These are phyloP conservation scores for Mucor velutinosus DNA, from an alignment of 371 early-diverging fungal species.

Conservation along the genomic window DNA sequence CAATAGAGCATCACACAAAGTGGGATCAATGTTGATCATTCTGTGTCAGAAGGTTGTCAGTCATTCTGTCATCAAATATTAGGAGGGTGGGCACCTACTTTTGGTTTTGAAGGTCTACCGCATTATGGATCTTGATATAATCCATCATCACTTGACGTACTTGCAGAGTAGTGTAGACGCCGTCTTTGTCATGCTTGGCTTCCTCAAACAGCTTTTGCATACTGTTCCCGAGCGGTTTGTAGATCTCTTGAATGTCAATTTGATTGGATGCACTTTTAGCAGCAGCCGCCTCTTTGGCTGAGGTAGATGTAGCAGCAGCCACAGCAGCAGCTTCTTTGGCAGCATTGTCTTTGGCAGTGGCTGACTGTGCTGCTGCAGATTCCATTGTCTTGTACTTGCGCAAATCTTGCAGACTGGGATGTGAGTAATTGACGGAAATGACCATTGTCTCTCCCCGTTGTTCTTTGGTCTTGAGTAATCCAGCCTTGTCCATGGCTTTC, in stretches of 20 bases:
- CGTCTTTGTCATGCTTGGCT: conserved; percentile 53
- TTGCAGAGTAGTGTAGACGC: conserved; percentile 55
- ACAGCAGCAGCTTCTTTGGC: conserved; percentile 17
- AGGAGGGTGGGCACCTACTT: conserved; percentile 26
- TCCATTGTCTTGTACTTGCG: conserved; percentile 40
- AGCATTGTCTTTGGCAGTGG: background rate
- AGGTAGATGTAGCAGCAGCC: no score
- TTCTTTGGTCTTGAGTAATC: conserved; percentile 70
- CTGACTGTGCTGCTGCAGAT: background rate
- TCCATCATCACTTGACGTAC: conserved; percentile 56
- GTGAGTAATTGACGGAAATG: conserved; percentile 61
- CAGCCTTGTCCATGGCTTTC: conserved; percentile 69
- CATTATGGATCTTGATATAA: conserved; percentile 59
- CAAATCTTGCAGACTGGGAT: conserved; percentile 39
- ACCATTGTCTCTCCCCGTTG: conserved; percentile 66
- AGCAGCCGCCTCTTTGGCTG: conserved; percentile 5
- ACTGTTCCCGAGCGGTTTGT: conserved; percentile 52
- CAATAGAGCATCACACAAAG: conserved; percentile 62
- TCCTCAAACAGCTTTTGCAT: conserved; percentile 56
- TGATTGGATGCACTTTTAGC: conserved; percentile 21
- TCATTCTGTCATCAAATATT: background rate
- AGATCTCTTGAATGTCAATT: conserved; percentile 52
- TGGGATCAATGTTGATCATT: conserved; percentile 60
- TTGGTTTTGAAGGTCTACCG: conserved; percentile 66
- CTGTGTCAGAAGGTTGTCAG: background rate